These are phyloP conservation scores for Clonostachys solani DNA, from an alignment of 2,329 filamentous ascomycete genomes.

Conservation along the genomic window DNA sequence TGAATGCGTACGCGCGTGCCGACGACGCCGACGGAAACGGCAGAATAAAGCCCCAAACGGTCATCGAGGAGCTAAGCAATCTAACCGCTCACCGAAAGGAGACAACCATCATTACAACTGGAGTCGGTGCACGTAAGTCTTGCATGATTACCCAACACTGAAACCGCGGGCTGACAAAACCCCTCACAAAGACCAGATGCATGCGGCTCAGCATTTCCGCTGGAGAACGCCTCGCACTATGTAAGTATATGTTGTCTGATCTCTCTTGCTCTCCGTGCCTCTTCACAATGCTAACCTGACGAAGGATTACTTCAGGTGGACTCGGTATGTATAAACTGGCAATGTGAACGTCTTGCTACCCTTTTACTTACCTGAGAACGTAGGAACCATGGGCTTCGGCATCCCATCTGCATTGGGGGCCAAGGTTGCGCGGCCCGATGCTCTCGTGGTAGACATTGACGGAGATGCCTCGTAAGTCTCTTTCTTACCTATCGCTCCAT, in stretches of 20 bases:
- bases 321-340: too few species aligned
- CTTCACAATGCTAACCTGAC: slow-evolving; percentile 77
- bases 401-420: slow-evolving; percentile 92
- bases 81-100: slow-evolving; percentile 78
- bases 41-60: slow-evolving; percentile 92
- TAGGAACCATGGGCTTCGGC: slow-evolving; percentile 85
- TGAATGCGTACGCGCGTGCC: slow-evolving; percentile 75
- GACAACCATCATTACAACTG: slow-evolving; percentile 83
- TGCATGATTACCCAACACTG: too few species aligned
- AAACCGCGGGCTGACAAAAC: too few species aligned
- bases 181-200: slow-evolving; percentile 99
- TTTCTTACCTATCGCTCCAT: too few species aligned
- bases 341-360: too few species aligned
- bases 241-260: too few species aligned
- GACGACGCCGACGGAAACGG: slow-evolving; percentile 69
- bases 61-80: slow-evolving; percentile 87
- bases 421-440: slow-evolving; percentile 74
- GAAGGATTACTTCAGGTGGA: slow-evolving; percentile 95
- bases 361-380: too few species aligned
- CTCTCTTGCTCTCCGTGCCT: too few species aligned
- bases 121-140: slow-evolving; percentile 95
- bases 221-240: slow-evolving; percentile 90
- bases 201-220: slow-evolving; percentile 93
- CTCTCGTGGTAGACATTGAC: slow-evolving; percentile 91
- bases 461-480: slow-evolving; percentile 98